phyloP scores from a whole-genome alignment of 768 basidiomycete genomes.

The Brasilioporus rufonigricans region DNA sequence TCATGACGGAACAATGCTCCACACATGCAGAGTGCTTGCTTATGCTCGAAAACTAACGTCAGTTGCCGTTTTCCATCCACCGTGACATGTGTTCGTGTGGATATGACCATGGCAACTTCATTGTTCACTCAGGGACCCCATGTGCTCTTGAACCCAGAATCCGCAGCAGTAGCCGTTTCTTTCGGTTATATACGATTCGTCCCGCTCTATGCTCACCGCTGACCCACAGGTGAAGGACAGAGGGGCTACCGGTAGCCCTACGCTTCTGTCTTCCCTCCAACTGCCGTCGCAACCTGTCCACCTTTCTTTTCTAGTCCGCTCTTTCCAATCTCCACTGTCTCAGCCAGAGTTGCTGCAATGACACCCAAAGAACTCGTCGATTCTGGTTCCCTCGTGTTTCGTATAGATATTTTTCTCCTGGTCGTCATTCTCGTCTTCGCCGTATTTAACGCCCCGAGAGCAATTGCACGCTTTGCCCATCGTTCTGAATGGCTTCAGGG shows the following conservation, averaged over 20 bases:
- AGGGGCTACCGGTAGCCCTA: too few relatives aligned
- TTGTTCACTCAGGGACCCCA: neutral
- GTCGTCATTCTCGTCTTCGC: slow-evolving; percentile 39
- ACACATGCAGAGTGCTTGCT: too few relatives aligned
- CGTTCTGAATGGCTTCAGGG: slow-evolving; percentile 52
- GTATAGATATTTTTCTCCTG: slow-evolving; percentile 46
- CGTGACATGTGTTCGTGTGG: neutral
- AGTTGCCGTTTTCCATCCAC: too few relatives aligned
- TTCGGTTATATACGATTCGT: too few relatives aligned
- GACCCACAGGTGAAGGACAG: too few relatives aligned
- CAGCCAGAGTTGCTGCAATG: neutral
- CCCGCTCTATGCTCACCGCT: too few relatives aligned
- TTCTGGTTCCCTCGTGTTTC: slow-evolving; percentile 27
- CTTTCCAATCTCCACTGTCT: slow-evolving; percentile 1
- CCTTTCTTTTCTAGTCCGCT: slow-evolving; percentile 2
- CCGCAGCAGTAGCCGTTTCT: neutral
- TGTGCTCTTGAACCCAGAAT: neutral
- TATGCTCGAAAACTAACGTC: too few relatives aligned
- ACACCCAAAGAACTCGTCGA: neutral
- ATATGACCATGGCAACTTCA: slow-evolving; percentile 4
- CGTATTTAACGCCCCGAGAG: slow-evolving; percentile 46
- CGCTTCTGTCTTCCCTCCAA: neutral
- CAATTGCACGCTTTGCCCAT: slow-evolving; percentile 48
- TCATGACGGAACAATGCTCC: too few relatives aligned
- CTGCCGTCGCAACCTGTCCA: slow-evolving; percentile 1